phyloP scores from a whole-genome alignment of 78 protist genomes.

The Chrysochromulina parva region DNA sequence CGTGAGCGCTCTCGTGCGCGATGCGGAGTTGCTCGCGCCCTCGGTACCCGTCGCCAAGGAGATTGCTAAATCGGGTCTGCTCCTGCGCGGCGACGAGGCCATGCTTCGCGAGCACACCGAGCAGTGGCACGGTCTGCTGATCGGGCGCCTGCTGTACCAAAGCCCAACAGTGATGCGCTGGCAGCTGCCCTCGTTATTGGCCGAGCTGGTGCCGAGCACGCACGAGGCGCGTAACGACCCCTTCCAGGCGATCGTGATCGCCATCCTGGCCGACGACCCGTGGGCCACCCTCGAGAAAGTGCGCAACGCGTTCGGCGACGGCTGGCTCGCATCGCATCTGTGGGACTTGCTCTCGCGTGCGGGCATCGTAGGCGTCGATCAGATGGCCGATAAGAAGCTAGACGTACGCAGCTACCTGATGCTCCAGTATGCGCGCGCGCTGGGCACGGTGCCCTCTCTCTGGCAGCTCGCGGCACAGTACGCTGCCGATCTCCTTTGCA shows the following conservation, averaged over 20 bases:
- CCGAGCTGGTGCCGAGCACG: neutral
- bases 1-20: neutral
- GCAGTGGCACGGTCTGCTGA: neutral
- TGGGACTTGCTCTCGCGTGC: constrained; percentile 11
- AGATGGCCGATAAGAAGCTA: neutral
- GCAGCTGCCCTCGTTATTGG: neutral
- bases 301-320: neutral
- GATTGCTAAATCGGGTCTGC: neutral
- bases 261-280: neutral
- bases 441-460: neutral
- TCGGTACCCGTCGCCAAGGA: too few relatives aligned
- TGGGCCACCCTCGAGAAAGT: neutral
- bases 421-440: neutral
- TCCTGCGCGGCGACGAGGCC: neutral
- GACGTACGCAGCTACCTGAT: neutral
- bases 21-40: neutral
- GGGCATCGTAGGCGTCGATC: neutral
- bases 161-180: neutral
- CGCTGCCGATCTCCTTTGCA: neutral
- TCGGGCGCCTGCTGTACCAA: neutral
- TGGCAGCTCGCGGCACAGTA: constrained; percentile 2
- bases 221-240: neutral
- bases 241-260: neutral
- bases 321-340: neutral
- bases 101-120: neutral